Conservation (phyloP, 2,329 filamentous ascomycete genomes). For the Sporothrix humicola region DNA sequence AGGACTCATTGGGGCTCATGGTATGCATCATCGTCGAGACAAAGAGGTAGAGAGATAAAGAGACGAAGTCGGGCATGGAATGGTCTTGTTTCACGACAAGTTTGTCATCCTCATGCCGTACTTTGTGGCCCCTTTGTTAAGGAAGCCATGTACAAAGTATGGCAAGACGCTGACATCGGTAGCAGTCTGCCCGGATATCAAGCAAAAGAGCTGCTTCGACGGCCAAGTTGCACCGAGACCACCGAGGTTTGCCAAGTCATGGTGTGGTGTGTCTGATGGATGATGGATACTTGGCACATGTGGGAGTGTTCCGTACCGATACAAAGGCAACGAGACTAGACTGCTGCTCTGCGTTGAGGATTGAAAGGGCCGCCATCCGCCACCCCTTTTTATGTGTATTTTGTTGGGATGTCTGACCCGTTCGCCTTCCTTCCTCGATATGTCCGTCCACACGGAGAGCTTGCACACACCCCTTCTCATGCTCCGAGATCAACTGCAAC, state of each 20-base stretch:
- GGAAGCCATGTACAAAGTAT: not conserved
- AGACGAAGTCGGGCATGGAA: not conserved
- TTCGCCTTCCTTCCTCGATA: not conserved
- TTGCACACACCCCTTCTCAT: not conserved
- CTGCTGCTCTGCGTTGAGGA: not conserved
- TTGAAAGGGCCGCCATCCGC: not conserved
- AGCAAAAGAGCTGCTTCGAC: not conserved
- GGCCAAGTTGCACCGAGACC: not conserved
- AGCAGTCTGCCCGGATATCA: not conserved
- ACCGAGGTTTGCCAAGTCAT: not conserved
- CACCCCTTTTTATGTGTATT: not conserved
- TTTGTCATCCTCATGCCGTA: not conserved
- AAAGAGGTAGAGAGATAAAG: too few species aligned
- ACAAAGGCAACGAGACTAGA: not conserved
- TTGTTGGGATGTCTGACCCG: not conserved
- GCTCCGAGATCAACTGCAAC: slow-evolving; percentile 30
- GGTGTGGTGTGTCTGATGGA: not conserved
- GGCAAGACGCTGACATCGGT: not conserved
- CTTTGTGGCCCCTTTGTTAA: too few species aligned
- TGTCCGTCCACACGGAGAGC: not conserved
- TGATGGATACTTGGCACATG: not conserved
- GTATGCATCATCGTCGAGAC: not conserved
- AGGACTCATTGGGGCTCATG: not conserved
- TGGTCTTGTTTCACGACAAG: not conserved
- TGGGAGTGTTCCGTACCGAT: not conserved